Conservation (phyloP, 2,329 filamentous ascomycete genomes). For the Cryphonectria nitschkei region DNA sequence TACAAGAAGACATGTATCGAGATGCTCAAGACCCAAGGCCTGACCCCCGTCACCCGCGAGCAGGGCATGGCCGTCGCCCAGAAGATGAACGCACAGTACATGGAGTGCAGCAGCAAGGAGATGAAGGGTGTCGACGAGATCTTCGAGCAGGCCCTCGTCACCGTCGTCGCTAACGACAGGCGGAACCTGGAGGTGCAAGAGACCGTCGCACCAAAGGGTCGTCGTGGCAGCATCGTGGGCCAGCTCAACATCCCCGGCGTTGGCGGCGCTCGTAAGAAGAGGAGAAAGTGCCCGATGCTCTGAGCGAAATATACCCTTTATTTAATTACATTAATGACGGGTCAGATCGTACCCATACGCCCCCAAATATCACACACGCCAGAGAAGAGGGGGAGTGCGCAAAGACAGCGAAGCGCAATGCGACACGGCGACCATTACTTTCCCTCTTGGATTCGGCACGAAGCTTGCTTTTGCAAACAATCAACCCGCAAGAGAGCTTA, state of each 20-base stretch:
- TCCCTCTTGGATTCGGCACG: constrained; percentile 19
- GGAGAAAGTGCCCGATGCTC: constrained; percentile 80
- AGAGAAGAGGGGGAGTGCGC: neutral
- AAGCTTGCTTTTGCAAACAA: constrained; percentile 9
- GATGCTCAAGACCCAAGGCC: constrained; percentile 95
- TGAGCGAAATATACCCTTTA: constrained; percentile 46
- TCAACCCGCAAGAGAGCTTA: neutral
- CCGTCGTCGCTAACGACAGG: constrained; percentile 80
- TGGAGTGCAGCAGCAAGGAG: constrained; percentile 98
- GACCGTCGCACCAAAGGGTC: constrained; percentile 38
- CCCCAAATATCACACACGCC: neutral
- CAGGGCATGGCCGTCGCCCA: constrained; percentile 86
- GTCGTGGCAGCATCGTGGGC: constrained; percentile 38
- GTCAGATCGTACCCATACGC: neutral
- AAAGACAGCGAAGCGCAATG: constrained; percentile 26
- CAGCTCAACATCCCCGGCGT: constrained; percentile 43
- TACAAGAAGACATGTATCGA: constrained; percentile 97
- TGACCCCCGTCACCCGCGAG: constrained; percentile 90
- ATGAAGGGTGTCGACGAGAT: constrained; percentile 96
- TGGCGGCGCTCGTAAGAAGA: constrained; percentile 67
- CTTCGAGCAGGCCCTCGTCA: constrained; percentile 89
- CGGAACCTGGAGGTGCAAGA: constrained; percentile 61
- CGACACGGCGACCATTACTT: constrained; percentile 24
- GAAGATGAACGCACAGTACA: constrained; percentile 94
- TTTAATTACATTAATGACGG: constrained; percentile 8